Base-by-base conservation (phyloP, 345 rosid species). In the Isatis tinctoria region DNA sequence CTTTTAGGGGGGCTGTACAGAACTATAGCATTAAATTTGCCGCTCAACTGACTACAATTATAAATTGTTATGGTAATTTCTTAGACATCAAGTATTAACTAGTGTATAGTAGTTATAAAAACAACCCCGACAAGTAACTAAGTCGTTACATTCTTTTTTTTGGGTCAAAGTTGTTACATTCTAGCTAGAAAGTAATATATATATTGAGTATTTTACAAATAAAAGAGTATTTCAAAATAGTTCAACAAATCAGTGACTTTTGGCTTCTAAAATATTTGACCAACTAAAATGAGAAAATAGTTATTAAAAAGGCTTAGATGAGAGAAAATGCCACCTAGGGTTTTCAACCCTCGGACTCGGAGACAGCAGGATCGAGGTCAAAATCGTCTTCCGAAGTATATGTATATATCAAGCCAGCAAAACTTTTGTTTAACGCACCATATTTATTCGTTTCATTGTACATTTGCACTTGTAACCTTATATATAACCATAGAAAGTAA, bases 341-440 rank as follows among this genome's bases (percentile, higher is more conserved):
- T 27, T 57, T 74, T 51, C 67, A 59, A 51, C 74, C n/a, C 44
- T 59, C 68, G 24, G 14, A 39, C 28, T 59, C 68, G 24, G 24
- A 75, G 69, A 61, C 70, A 70, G 62, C 76, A 58, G 18, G 52
- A 47, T 14, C n/a, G 30, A 76, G 60, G 75, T 41, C 13, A 56
- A 26, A 36, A 18, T 27, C 60, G 72, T 69, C 67, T 4, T 36
- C 13, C 1, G 0, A 14, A 3, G 18, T 37, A 54, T 16, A 64
- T 63, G 76, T 76, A 70, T 64, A 64, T 54, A 76, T 70, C 80
- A 76, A 70, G 72, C 71, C 80, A 76, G 80, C 80, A 24, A 63
- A 63, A 64, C 65, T 36, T 69, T 62, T 63, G 60, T 56, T 63
- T 33, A 70, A 52, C 70, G 52, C 71, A 76, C 66, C 61, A 62